These are phyloP conservation scores for Neurospora sp. DNA, from an alignment of 495 filamentous ascomycete species.

Conservation along the genomic window DNA sequence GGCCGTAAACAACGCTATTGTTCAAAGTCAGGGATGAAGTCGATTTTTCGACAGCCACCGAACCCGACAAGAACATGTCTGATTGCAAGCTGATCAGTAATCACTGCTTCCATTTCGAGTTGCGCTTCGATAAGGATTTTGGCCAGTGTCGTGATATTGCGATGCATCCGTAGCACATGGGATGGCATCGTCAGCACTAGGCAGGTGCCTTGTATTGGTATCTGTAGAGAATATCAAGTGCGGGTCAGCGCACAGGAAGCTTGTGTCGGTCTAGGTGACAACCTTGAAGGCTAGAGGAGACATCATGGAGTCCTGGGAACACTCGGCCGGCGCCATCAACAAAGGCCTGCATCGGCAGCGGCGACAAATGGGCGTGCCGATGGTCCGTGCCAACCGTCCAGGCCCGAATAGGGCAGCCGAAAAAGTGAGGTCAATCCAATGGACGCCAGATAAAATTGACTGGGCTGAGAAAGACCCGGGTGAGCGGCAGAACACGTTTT, in stretches of 20 bases:
- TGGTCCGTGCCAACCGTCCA: neutral
- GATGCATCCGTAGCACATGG: neutral
- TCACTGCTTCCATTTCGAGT: neutral
- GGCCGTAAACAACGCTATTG: neutral
- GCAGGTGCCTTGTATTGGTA: neutral
- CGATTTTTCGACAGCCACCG: neutral
- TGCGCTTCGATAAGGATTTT: neutral
- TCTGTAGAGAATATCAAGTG: neutral
- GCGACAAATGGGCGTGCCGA: neutral
- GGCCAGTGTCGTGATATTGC: neutral
- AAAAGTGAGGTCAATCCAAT: neutral
- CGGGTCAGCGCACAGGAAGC: neutral
- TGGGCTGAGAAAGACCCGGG: neutral
- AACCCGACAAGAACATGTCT: neutral
- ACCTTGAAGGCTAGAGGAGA: neutral
- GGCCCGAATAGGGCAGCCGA: neutral
- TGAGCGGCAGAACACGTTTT: neutral
- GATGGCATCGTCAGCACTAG: neutral
- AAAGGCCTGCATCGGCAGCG: neutral
- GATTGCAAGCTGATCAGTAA: neutral
- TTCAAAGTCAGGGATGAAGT: neutral
- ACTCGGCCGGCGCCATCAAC: neutral
- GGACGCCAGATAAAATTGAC: neutral
- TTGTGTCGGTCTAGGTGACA: neutral
- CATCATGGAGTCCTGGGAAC: neutral